Evolutionary conservation across 352 stramenopile genomes (phyloP), one percentile per base, ranked within the genome.

Genomic region (Blastocystis sp.): DNA sequence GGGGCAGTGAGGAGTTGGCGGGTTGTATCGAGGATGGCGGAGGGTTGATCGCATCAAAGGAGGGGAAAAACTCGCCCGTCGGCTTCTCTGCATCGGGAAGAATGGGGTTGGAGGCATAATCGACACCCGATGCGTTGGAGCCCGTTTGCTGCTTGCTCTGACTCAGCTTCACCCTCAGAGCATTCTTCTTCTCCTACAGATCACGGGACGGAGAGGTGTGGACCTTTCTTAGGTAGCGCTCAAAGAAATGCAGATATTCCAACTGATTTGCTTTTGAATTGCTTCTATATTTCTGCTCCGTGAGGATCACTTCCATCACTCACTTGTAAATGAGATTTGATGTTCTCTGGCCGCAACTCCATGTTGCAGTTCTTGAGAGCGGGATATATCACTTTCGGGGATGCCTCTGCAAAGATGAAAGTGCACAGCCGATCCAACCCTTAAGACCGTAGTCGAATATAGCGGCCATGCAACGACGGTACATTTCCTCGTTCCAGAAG

Each of bases 211-310:
- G 23, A 1, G 2, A 52, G 3, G 56, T 1, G 21, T 41, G 10
- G 7, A 84, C 74, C n/a, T 84, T 84, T 43, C 74, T 38, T 0
- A 84, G 34, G 43, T 84, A 84, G 48, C 74, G 74, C 38, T 84
- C 74, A 70, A 84, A 84, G 74, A 70, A 84, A 48, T 84, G 74
- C 2, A 67, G 21, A 53, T 84, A 84, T 23, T 84, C 74, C 48
- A 84, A 67, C 34, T 84, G 74, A 48, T 84, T 84, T 84, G 74
- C 74, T 56, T 84, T 84, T 23, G 74, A 84, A 48, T 84, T 84
- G 21, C 74, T 84, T 17, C 74, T 28, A 34, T 84, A 84, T 69
- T 84, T 84, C 74, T 84, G 69, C n/a, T 7, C 14, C 48, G 14
- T 56, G 5, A 56, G 5, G 5, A 56, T 17, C 5, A 7, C 48